Evolutionary conservation across 352 stramenopile genomes (phyloP).

Genomic region (Phytophthora pinifolia): DNA sequence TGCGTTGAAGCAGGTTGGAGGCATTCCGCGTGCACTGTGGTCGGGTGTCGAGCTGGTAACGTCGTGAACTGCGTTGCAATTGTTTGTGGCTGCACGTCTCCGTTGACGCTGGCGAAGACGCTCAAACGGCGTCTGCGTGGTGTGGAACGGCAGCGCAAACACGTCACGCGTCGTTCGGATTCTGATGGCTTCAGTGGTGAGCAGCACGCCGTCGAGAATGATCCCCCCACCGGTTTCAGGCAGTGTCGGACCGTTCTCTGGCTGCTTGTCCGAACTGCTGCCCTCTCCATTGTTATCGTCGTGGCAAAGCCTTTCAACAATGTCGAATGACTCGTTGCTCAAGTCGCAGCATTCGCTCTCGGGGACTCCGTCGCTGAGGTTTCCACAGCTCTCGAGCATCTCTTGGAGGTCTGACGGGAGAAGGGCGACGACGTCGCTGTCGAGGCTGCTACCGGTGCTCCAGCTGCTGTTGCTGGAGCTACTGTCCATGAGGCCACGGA

Average conservation of each 20-base stretch:
- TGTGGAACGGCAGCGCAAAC: neutral
- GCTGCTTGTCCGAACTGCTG: too few species aligned
- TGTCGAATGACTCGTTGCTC: neutral
- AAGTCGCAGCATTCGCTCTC: neutral
- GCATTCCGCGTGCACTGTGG: too few species aligned
- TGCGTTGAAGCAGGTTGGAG: too few species aligned
- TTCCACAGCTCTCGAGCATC: neutral
- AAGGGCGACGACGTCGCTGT: neutral
- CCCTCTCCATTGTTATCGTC: too few species aligned
- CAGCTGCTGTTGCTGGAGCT: neutral
- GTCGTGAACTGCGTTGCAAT: neutral
- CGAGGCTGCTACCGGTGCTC: constrained; percentile 2
- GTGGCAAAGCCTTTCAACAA: neutral
- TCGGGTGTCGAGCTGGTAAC: too few species aligned
- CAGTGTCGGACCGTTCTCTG: too few species aligned
- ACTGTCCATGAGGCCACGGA: constrained; percentile 7
- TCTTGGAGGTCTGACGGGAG: neutral
- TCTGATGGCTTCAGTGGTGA: neutral
- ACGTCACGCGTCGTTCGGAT: neutral
- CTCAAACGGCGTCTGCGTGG: constrained; percentile 3
- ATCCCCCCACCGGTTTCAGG: too few species aligned
- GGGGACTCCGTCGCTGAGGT: neutral
- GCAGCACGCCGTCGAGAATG: neutral
- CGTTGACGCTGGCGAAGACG: constrained; percentile 2
- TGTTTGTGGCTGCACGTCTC: neutral